Evolutionary conservation across 2,329 filamentous ascomycete species (phyloP).

Genomic region (Thielaviopsis musarum): DNA sequence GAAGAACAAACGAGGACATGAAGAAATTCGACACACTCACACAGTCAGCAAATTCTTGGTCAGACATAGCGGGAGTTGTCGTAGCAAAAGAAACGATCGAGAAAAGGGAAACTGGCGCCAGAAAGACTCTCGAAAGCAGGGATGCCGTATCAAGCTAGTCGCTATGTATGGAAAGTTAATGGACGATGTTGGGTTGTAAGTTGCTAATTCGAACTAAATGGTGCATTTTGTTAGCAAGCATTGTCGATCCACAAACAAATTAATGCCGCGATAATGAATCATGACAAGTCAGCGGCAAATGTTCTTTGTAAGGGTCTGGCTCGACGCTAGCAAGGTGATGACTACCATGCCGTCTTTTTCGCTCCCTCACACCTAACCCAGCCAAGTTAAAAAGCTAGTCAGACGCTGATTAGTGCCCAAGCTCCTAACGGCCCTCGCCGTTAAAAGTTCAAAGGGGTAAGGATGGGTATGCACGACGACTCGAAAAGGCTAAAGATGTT

Average conservation of each 20-base stretch:
- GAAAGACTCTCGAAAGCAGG: neutral
- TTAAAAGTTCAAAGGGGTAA: too few species aligned
- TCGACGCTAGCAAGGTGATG: neutral
- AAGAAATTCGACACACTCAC: too few species aligned
- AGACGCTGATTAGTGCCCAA: too few species aligned
- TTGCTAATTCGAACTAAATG: neutral
- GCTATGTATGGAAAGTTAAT: neutral
- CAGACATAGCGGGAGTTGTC: too few species aligned
- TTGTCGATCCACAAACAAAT: neutral
- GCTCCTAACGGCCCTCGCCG: too few species aligned
- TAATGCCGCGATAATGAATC: neutral
- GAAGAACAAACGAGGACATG: too few species aligned
- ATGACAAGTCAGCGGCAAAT: neutral
- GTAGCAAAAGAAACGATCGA: too few species aligned
- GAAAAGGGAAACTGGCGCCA: too few species aligned
- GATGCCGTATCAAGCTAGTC: neutral
- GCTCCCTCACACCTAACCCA: neutral
- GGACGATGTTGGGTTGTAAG: neutral
- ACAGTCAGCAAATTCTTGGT: too few species aligned
- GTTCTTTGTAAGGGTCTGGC: neutral
- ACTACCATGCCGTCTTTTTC: neutral
- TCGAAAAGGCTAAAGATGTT: too few species aligned
- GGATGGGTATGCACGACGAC: too few species aligned
- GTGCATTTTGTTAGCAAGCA: neutral
- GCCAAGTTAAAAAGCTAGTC: too few species aligned